Conservation (phyloP, 495 filamentous ascomycete genomes). For the Bacidia rubella region DNA sequence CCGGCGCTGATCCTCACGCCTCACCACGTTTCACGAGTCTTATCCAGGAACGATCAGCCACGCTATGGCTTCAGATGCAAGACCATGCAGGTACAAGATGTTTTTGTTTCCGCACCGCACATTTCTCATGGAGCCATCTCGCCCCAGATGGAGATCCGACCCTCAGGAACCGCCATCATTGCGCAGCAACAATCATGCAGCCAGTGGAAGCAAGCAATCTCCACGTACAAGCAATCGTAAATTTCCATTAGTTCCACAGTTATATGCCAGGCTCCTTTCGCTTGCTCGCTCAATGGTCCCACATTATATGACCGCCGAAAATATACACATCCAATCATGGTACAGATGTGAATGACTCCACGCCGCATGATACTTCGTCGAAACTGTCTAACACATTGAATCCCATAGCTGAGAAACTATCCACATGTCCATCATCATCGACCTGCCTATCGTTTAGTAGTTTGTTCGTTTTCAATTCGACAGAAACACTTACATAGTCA, state of each 20-base stretch:
- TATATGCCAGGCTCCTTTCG: not conserved
- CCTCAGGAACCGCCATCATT: not conserved
- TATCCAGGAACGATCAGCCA: not conserved
- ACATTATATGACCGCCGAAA: not conserved
- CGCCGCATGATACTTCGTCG: constrained; percentile 68
- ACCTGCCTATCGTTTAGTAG: constrained; percentile 36
- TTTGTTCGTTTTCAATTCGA: not conserved
- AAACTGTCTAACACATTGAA: constrained; percentile 63
- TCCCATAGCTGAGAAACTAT: constrained; percentile 60
- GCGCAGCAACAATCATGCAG: not conserved
- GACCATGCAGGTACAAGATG: not conserved
- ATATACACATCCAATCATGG: constrained; percentile 10
- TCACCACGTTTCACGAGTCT: not conserved
- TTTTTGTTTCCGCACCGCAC: not conserved
- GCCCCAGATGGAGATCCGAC: not conserved
- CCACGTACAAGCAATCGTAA: not conserved
- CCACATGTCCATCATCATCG: constrained; percentile 55
- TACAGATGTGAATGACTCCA: constrained; percentile 48
- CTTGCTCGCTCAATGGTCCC: not conserved
- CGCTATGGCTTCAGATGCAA: not conserved
- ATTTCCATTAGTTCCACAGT: not conserved
- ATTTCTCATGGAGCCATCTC: not conserved
- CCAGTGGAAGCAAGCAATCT: not conserved
- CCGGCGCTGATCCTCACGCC: not conserved
- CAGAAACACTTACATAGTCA: constrained; percentile 50